A percentile compares a stretch with the other conserved stretches of the same genome.
These are phyloP conservation scores for Beauveria rudraprayagi DNA, from an alignment of 2,329 filamentous ascomycete species.

Conservation along the genomic window DNA sequence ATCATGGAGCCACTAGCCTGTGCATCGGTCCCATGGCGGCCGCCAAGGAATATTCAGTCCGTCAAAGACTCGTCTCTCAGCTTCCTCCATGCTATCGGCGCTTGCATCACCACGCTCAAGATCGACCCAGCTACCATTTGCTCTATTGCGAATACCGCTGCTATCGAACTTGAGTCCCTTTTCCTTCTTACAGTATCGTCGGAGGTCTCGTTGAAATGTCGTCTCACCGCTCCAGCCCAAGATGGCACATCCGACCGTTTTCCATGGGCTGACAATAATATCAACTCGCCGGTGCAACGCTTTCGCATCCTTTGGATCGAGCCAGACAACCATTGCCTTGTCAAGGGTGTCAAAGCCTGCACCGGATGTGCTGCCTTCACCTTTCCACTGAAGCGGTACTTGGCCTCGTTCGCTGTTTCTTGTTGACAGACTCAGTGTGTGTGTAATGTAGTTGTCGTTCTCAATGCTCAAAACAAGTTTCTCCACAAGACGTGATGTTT, in stretches of 20 bases:
- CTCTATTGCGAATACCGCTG: constrained; percentile 67
- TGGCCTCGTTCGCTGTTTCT: constrained; percentile 68
- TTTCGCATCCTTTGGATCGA: constrained; percentile 29
- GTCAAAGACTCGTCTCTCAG: constrained; percentile 74
- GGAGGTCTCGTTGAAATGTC: constrained; percentile 81
- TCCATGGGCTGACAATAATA: constrained; percentile 85
- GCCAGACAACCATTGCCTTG: constrained; percentile 90
- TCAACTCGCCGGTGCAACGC: constrained; percentile 75
- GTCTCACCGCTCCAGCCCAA: constrained; percentile 83
- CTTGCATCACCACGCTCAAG: constrained; percentile 47
- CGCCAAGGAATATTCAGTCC: constrained; percentile 63
- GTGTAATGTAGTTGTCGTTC: constrained; percentile 62
- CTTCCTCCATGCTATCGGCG: constrained; percentile 59
- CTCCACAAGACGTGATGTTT: constrained; percentile 62
- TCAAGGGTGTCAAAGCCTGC: constrained; percentile 80
- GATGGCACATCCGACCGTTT: constrained; percentile 79
- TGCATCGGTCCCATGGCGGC: constrained; percentile 59
- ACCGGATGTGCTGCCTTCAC: constrained; percentile 26
- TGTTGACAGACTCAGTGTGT: constrained; percentile 65
- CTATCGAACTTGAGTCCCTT: constrained; percentile 82
- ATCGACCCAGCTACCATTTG: constrained; percentile 62
- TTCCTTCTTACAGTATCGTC: constrained; percentile 67
- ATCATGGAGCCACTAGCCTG: constrained; percentile 28
- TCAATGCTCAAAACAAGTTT: constrained; percentile 68
- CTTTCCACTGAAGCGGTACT: constrained; percentile 45